These are phyloP conservation scores for Aspergillus chevalieri DNA, from an alignment of 2,329 filamentous ascomycete species.

Conservation along the genomic window DNA sequence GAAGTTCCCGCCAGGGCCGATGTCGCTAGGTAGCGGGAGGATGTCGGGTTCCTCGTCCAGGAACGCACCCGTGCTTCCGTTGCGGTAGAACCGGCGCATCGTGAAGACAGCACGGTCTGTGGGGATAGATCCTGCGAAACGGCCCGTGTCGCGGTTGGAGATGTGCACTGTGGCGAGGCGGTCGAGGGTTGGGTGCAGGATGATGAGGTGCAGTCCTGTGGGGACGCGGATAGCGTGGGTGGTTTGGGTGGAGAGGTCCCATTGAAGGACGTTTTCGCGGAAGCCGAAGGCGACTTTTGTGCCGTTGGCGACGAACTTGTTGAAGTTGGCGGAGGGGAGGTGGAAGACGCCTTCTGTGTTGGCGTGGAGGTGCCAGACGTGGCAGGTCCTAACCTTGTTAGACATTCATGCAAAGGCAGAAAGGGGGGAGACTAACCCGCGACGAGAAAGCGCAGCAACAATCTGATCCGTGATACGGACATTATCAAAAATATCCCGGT, in stretches of 20 bases:
- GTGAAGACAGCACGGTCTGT: background rate
- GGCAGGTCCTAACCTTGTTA: slow-evolving; percentile 19
- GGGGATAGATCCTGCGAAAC: background rate
- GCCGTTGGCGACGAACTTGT: slow-evolving; percentile 15
- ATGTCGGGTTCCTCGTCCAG: background rate
- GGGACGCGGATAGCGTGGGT: slow-evolving; percentile 10
- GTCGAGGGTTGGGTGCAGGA: slow-evolving; percentile 10
- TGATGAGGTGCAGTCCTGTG: slow-evolving; percentile 9
- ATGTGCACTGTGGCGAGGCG: slow-evolving; percentile 12
- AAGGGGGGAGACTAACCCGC: slow-evolving; percentile 14
- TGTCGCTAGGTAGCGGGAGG: background rate
- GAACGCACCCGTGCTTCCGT: background rate
- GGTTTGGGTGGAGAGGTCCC: slow-evolving; percentile 12
- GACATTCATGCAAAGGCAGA: background rate
- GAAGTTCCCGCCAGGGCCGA: background rate
- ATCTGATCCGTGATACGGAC: slow-evolving; percentile 16
- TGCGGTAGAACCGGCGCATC: background rate
- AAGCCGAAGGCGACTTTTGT: slow-evolving; percentile 17
- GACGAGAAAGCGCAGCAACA: slow-evolving; percentile 14
- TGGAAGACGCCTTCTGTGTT: slow-evolving; percentile 19
- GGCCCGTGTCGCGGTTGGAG: background rate
- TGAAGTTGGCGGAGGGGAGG: slow-evolving; percentile 15
- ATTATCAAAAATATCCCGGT: slow-evolving; percentile 13
- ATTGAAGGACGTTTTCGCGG: slow-evolving; percentile 15
- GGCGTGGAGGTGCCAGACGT: slow-evolving; percentile 24